Evolutionary conservation across 108 stramenopile genomes (phyloP).

Genomic region (Conticribra guillardii): DNA sequence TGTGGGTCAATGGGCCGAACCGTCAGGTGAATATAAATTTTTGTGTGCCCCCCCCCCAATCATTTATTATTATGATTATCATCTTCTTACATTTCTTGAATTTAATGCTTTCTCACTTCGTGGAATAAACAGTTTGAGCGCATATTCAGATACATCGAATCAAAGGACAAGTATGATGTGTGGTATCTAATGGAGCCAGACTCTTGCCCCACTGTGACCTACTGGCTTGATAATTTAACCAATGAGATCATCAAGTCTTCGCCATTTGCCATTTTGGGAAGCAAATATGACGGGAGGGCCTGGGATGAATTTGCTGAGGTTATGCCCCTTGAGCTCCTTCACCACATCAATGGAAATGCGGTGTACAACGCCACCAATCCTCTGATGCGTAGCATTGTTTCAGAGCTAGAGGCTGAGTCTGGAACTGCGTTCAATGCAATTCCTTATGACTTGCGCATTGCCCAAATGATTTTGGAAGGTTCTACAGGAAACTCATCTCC

Average conservation of each 20-base stretch:
- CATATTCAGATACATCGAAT: background rate
- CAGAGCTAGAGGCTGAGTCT: background rate
- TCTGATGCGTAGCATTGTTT: background rate
- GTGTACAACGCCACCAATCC: conserved; percentile 20
- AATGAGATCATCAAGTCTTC: conserved; percentile 1
- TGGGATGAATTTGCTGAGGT: conserved; percentile 17
- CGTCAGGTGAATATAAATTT: background rate
- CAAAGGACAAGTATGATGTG: background rate
- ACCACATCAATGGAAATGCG: conserved; percentile 33
- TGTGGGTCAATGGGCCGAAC: background rate
- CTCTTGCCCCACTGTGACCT: background rate
- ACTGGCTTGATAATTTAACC: conserved; percentile 9
- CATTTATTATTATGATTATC: too few relatives aligned
- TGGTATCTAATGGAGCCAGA: conserved; percentile 11
- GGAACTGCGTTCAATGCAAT: conserved; percentile 11
- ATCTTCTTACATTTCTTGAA: too few relatives aligned
- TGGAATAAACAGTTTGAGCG: background rate
- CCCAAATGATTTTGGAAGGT: conserved; percentile 24
- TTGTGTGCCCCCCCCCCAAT: too few relatives aligned
- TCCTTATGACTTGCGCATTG: conserved; percentile 15
- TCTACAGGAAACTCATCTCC: background rate
- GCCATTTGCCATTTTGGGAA: conserved; percentile 19
- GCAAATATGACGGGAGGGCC: conserved; percentile 15
- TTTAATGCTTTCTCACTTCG: too few relatives aligned
- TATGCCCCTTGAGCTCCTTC: conserved; percentile 1